A percentile compares a stretch with the other conserved stretches of the same genome.
phyloP scores from a whole-genome alignment of 2,329 filamentous ascomycete species.

The Aspergillus hiratsukae region DNA sequence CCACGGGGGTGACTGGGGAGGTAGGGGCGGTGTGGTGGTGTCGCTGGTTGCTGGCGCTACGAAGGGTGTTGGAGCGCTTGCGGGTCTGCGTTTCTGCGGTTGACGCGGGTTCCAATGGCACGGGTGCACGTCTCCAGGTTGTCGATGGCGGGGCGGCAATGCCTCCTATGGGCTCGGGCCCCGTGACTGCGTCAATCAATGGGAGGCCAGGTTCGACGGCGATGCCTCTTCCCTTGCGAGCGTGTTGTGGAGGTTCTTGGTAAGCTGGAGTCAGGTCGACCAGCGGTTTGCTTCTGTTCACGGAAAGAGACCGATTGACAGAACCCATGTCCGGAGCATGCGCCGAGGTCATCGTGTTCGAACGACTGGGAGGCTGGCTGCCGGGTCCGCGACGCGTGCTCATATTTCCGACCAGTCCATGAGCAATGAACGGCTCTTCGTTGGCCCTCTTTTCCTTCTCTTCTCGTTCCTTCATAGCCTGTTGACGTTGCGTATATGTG shows the following conservation, averaged over 20 bases:
- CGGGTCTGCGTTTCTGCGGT: slow-evolving; percentile 15
- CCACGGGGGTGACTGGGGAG: slow-evolving; percentile 11
- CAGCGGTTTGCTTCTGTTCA: slow-evolving; percentile 54
- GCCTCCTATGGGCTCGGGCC: slow-evolving; percentile 30
- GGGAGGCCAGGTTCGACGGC: slow-evolving; percentile 41
- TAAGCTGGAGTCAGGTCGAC: slow-evolving; percentile 64
- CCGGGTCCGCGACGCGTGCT: slow-evolving; percentile 37
- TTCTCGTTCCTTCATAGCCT: slow-evolving; percentile 38
- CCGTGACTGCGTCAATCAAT: slow-evolving; percentile 41
- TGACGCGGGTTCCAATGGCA: slow-evolving; percentile 9
- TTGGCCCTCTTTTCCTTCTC: slow-evolving; percentile 31
- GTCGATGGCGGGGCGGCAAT: slow-evolving; percentile 36
- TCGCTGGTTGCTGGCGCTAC: slow-evolving; percentile 20
- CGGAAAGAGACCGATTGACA: slow-evolving; percentile 45
- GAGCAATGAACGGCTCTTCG: slow-evolving; percentile 46
- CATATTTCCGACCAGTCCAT: slow-evolving; percentile 49
- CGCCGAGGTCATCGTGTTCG: slow-evolving; percentile 30
- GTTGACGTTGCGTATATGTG: slow-evolving; percentile 37
- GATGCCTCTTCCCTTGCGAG: slow-evolving; percentile 33
- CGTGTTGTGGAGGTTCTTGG: slow-evolving; percentile 53
- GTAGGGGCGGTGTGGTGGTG: slow-evolving; percentile 6
- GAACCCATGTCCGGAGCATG: slow-evolving; percentile 23
- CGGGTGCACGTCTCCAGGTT: slow-evolving; percentile 35
- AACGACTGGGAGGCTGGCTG: slow-evolving; percentile 23
- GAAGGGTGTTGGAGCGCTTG: slow-evolving; percentile 33